Evolutionary conservation across 192 early-diverging fungal species (phyloP), one percentile per base, ranked within the genome.

Genomic region (Radiomyces spectabilis): DNA sequence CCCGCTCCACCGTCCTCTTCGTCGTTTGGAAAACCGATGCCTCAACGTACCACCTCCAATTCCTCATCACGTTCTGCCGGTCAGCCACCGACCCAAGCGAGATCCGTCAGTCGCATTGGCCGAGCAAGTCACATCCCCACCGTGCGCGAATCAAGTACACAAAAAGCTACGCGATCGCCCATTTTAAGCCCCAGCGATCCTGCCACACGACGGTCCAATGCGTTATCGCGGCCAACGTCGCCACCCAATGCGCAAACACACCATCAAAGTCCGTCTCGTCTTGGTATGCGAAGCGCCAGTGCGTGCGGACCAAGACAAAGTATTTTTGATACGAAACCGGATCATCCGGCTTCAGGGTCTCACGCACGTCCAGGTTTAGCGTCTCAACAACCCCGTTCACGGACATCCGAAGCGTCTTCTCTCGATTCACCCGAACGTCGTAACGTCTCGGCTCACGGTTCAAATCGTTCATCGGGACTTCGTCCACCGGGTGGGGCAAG

Each of bases 41-140:
- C 49, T 43, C 54, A 41, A 15, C 24, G 41, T 13, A 34, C 22
- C 12, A 53, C 50, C 1, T 35, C 41, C 9, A 46, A 40, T 1
- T 46, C 59, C 13, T 45, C 51, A n/a, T 46, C 50, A 21, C 6
- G 13, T 22, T 34, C 53, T 27, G 33, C 53, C 12, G 40, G 53
- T 34, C 24, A 25, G 10, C 40, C 53, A 19, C 21, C 27, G 22
- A 26, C 40, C 12, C 46, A 45, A 4, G 41, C 46, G 15, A 24
- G 26, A 6, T 27, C 30, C 15, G 24, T 12, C 15, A 10, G 7
- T 31, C 46, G 12, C 24, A 47, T 9, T n/a, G 15, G 24, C 8
- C 58, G 58, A 26, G 50, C 58, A 13, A 60, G 49, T 16, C 58
- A 60, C 45, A 60, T 60, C 41, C 58, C 58, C 12, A 52, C 40